Base-by-base conservation (phyloP, 2,329 filamentous ascomycete genomes). In the Fusarium paranaense region DNA sequence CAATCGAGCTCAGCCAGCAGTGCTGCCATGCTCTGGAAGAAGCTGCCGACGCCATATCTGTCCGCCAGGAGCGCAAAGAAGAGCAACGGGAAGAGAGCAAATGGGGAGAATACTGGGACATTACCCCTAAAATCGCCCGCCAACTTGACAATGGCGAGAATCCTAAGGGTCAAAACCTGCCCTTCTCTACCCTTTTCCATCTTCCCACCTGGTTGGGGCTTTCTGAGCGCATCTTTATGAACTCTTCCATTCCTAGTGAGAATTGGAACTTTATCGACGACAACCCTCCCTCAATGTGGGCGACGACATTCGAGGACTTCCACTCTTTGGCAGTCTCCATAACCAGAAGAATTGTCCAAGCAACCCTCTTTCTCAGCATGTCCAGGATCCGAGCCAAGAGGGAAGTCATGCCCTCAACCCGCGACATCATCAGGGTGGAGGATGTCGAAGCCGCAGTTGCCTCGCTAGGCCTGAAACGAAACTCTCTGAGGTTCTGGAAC, bases 291-390 rank as follows among this genome's bases (percentile, higher is more conserved):
- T 90, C 92, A 0, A 89, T 98, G 25, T 91, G 93, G 74, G 89
- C 91, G 8, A 95, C 94, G 2, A 91, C 93, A 0, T 87, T 97
- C n/a, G 87, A 90, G 6, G 94, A 97, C 75, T 92, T 98, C 52
- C 88, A 95, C 77, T 89, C 89, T 10, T 82, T 98, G 2, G 86
- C 89, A 0, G 80, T 93, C 1, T 93, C 89, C 62, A 74, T 97
- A 16, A 95, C 93, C 0, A 90, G 89, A 67, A 88, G 93, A 14
- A 83, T 98, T 2, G 85, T 97, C 2, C 90, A 93, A 56, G 90
- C 93, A 0, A 86, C 90, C 0, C 83, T 97, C 0, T 93, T 92
- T 76, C 89, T 94, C 67, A 90, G 92, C n/a, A 88, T 90, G 80
- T 92, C 93, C 3, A 88, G 94, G 47, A 83, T 95, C 27, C 87